Conservation (phyloP, 331 rosid genomes). For the Rosa hybrid region DNA sequence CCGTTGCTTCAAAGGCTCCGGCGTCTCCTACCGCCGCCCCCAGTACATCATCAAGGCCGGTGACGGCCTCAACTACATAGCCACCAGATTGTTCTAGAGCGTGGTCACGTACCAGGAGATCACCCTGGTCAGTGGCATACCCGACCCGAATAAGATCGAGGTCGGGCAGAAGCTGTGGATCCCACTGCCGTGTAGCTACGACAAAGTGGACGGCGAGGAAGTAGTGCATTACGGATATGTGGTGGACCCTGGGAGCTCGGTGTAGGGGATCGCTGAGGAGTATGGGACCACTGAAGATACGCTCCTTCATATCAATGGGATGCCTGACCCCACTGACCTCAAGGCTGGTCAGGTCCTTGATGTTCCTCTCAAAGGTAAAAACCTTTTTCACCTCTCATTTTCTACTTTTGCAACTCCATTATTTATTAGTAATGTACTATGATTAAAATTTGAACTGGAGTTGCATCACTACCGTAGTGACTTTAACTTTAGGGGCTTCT, state of each 20-base stretch:
- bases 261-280: constrained; percentile 41
- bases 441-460: not conserved
- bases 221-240: constrained; percentile 71
- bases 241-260: constrained; percentile 12
- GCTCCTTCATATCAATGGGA: constrained; percentile 51
- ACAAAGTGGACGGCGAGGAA: constrained; percentile 38
- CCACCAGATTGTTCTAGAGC: constrained; percentile 35
- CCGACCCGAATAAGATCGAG: constrained; percentile 21
- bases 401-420: not conserved
- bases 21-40: constrained; percentile 50
- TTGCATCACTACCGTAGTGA: not conserved
- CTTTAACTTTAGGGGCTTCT: not conserved
- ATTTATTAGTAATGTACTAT: not conserved
- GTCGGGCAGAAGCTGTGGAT: constrained; percentile 49
- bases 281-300: constrained; percentile 43
- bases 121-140: constrained; percentile 25
- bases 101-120: constrained; percentile 45
- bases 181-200: constrained; percentile 94
- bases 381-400: not conserved
- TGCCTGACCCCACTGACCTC: constrained; percentile 38
- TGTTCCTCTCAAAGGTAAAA: constrained; percentile 76
- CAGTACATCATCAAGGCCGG: constrained; percentile 37
- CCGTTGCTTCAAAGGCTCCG: constrained; percentile 47
- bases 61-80: constrained; percentile 53
- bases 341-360: constrained; percentile 60